Evolutionary conservation across 176 grass and related monocot genomes (phyloP).

Genomic region (Chrysopogon serrulatus): DNA sequence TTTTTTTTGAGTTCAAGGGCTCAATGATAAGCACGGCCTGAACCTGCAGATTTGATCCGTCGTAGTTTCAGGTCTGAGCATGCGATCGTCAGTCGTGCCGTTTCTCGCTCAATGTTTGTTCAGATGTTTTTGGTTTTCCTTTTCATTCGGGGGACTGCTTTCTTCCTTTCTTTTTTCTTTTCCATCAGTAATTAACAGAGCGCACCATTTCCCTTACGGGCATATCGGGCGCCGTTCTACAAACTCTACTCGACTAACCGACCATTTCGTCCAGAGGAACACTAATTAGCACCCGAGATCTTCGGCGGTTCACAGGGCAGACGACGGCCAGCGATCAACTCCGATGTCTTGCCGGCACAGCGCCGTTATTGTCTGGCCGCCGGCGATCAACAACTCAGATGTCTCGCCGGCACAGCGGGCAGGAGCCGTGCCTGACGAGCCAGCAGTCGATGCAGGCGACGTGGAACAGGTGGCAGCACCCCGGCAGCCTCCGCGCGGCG

Average conservation of each 20-base stretch:
- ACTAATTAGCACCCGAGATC: neutral
- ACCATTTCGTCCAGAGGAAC: neutral
- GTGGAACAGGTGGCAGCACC: constrained; percentile 71
- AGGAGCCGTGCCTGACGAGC: constrained; percentile 73
- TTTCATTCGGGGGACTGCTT: neutral
- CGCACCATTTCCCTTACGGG: constrained; percentile 10
- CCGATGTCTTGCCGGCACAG: no score
- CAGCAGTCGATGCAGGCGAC: constrained; percentile 76
- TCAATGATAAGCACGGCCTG: no score
- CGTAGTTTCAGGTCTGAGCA: neutral
- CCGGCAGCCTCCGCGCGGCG: constrained; percentile 42
- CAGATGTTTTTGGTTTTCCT: neutral
- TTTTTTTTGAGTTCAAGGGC: no score
- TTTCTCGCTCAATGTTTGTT: neutral
- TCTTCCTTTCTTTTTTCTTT: neutral
- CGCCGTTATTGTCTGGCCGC: no score
- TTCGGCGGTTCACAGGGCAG: neutral
- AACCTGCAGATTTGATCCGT: neutral
- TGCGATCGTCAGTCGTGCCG: neutral
- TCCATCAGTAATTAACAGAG: neutral
- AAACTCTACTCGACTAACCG: neutral
- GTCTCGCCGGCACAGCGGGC: constrained; percentile 74
- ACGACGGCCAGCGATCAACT: neutral
- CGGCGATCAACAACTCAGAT: no score
- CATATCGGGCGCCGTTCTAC: neutral